Conservation (phyloP, 2,329 filamentous ascomycete species). For the Pestalotiopsis fici region DNA sequence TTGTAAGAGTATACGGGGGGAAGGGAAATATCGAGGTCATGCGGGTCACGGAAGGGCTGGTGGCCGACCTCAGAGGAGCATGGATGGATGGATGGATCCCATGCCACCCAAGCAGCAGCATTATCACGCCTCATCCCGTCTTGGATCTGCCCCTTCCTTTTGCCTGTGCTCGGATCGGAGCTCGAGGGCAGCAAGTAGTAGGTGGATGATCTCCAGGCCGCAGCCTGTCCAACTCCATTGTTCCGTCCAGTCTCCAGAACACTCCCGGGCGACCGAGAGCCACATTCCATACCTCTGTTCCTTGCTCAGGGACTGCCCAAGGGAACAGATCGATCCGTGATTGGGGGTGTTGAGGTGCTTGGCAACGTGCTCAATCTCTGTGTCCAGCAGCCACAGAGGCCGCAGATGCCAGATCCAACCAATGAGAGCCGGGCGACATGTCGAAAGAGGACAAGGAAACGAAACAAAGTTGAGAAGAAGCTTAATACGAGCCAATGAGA, state of each 20-base stretch:
- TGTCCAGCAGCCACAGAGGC: neutral
- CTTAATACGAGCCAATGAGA: conserved; percentile 6
- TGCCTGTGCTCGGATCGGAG: neutral
- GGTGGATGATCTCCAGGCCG: neutral
- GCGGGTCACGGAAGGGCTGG: conserved; percentile 30
- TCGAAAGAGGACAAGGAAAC: conserved; percentile 8
- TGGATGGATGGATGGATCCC: conserved; percentile 8
- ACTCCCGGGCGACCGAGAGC: conserved; percentile 3
- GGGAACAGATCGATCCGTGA: neutral
- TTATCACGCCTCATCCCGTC: conserved; percentile 17
- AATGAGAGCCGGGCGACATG: neutral
- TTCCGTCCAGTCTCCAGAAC: neutral
- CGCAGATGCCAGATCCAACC: neutral
- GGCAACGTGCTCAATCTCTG: neutral
- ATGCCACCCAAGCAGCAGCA: conserved; percentile 20
- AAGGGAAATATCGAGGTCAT: conserved; percentile 15
- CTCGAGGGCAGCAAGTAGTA: neutral
- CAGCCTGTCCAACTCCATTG: neutral
- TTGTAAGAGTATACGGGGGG: neutral
- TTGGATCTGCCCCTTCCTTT: conserved; percentile 2
- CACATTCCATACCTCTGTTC: neutral
- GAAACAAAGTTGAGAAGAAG: conserved; percentile 6
- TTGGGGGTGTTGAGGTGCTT: neutral
- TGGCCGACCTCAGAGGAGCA: conserved; percentile 23
- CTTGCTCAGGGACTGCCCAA: neutral